A percentile compares a stretch with the other conserved stretches of the same genome.
Conservation (phyloP, 495 filamentous ascomycete genomes). For the Talaromyces proteolyticus region DNA sequence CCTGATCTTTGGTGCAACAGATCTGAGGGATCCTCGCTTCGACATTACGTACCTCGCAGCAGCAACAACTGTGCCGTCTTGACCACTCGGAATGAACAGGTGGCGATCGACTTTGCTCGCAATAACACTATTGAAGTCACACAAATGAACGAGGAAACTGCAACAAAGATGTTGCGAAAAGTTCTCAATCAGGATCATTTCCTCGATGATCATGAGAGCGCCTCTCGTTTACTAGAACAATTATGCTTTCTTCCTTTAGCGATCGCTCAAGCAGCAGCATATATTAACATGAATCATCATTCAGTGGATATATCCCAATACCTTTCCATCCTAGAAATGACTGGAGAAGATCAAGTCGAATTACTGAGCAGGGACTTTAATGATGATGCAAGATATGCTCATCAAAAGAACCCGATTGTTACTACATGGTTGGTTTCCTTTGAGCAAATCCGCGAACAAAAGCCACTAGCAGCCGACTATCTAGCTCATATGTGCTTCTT, state of each 20-base stretch:
- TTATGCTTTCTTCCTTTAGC: constrained; percentile 37
- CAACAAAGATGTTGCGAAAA: no score
- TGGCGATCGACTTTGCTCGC: no score
- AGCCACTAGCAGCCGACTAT: constrained; percentile 22
- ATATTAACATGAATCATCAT: constrained; percentile 30
- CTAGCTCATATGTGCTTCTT: constrained; percentile 30
- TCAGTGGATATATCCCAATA: constrained; percentile 31
- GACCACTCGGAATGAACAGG: no score
- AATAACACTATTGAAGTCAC: no score
- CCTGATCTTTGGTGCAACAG: no score
- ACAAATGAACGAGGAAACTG: no score
- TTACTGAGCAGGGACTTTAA: constrained; percentile 35
- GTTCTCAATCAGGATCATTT: no score
- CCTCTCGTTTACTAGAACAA: constrained; percentile 16
- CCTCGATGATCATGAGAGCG: constrained; percentile 4
- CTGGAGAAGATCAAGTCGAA: constrained; percentile 19
- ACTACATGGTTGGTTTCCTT: constrained; percentile 43
- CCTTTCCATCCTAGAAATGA: constrained; percentile 22
- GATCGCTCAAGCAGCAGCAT: constrained; percentile 40
- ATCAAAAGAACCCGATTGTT: constrained; percentile 35
- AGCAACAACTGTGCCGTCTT: no score
- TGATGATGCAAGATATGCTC: constrained; percentile 24
- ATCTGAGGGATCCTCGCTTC: no score
- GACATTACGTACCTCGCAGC: no score
- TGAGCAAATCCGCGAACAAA: constrained; percentile 26